Percentiles rank a stretch among this genome's conserved stretches.
These are phyloP conservation scores for Plantago major DNA, from an alignment of 257 asterid genomes.

Conservation along the genomic window DNA sequence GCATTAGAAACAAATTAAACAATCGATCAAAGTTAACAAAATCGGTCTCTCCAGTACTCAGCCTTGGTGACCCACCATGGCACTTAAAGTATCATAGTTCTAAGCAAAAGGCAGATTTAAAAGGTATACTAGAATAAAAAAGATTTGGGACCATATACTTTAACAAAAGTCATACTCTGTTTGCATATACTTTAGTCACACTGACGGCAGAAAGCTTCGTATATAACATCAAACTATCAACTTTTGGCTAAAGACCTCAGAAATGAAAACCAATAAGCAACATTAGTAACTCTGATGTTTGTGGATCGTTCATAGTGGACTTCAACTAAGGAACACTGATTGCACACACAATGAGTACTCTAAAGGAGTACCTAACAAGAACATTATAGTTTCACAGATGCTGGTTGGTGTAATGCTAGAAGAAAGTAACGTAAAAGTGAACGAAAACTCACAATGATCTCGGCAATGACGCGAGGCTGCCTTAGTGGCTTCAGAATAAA, in stretches of 20 bases:
- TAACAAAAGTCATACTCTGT: slow-evolving; percentile 1
- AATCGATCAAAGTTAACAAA: background rate
- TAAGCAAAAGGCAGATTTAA: slow-evolving; percentile 1
- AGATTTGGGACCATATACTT: slow-evolving; percentile 1
- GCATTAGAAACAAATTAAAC: background rate
- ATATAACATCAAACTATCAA: slow-evolving; percentile 7
- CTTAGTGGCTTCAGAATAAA: slow-evolving; percentile 38
- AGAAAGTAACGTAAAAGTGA: background rate
- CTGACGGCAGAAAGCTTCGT: background rate
- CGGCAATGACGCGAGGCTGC: slow-evolving; percentile 54
- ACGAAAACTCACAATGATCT: slow-evolving; percentile 34
- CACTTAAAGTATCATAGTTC: background rate
- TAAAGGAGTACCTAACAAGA: background rate
- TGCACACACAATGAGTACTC: background rate
- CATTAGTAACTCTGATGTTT: background rate
- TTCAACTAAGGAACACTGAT: slow-evolving; percentile 1
- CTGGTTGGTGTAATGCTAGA: background rate
- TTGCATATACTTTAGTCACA: slow-evolving; percentile 1
- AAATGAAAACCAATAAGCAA: slow-evolving; percentile 7
- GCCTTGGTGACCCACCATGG: background rate
- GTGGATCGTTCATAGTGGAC: slow-evolving; percentile 3
- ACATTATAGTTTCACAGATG: background rate
- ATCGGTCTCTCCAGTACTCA: background rate
- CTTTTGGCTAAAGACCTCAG: background rate
- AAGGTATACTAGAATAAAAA: slow-evolving; percentile 9